Percentiles rank a stretch among this genome's conserved stretches.
Conservation (phyloP, 371 early-diverging fungal genomes). For the Mucor plumbeus region DNA sequence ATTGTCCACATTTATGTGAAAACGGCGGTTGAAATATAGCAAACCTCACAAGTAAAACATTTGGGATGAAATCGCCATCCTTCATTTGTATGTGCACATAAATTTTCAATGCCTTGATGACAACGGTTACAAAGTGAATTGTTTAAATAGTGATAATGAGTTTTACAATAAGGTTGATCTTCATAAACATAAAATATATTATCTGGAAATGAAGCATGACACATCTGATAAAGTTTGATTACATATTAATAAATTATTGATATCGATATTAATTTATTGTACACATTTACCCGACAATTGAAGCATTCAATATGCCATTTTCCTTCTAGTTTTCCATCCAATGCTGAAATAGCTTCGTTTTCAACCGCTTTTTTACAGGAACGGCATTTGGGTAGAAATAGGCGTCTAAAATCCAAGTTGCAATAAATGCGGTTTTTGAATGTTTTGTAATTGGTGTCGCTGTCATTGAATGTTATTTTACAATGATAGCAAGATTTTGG, state of each 20-base stretch:
- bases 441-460: slow-evolving; percentile 75
- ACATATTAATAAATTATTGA: background rate
- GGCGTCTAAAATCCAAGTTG: slow-evolving; percentile 67
- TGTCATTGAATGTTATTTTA: slow-evolving; percentile 12
- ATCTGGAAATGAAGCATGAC: slow-evolving; percentile 80
- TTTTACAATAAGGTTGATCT: slow-evolving; percentile 79
- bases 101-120: slow-evolving; percentile 82
- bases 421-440: slow-evolving; percentile 78
- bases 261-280: background rate
- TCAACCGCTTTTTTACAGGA: slow-evolving; percentile 72
- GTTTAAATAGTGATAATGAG: slow-evolving; percentile 84
- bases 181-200: slow-evolving; percentile 89
- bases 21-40: slow-evolving; percentile 18
- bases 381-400: slow-evolving; percentile 71
- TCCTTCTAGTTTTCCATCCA: slow-evolving; percentile 76
- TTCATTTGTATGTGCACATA: slow-evolving; percentile 81
- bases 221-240: slow-evolving; percentile 33
- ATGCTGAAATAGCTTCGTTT: slow-evolving; percentile 77
- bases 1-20: background rate
- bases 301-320: slow-evolving; percentile 78
- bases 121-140: slow-evolving; percentile 82
- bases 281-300: slow-evolving; percentile 41
- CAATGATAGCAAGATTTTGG: slow-evolving; percentile 65
- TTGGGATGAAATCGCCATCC: slow-evolving; percentile 56
- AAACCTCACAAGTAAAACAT: slow-evolving; percentile 45